Base-by-base conservation (phyloP, 495 filamentous ascomycete species). In the Glutinoglossum americanum region DNA sequence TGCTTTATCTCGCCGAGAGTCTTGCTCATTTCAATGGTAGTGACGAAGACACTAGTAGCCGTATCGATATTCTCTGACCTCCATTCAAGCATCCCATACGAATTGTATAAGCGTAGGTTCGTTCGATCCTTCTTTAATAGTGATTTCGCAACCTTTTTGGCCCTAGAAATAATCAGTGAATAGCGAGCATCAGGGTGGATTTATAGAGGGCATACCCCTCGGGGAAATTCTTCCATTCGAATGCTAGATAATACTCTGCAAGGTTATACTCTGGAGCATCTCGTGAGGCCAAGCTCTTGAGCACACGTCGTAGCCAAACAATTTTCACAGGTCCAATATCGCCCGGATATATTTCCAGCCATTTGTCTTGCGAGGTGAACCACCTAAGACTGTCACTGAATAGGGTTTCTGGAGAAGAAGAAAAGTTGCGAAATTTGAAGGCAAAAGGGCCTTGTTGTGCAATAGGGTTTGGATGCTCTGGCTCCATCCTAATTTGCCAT, bases 11-110 rank as follows among this genome's bases (percentile, higher is more conserved):
- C 65, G 8, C 68, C 60, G 13, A 77, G 71, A 4, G 63, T 68
- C 37, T 65, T 64, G 53, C 71, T 72, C 77, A 82, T 79, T 4
- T 71, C 69, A 17, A 87, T 67, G 19, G 85, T 77, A 0, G 80
- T 81, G 11, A 73, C 65, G 64, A 87, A 78, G n/a, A 92, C 77
- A 47, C 77, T 76, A 23, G 75, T 66, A 27, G 85, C 80, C 54
- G 74, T 67, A 6, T 74, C 70, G 0, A 63, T 56, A 53, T 80
- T 80, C 0, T 71, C 73, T 54, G 73, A 75, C 30, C 73, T 72
- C 62, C 72, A 77, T 65, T 94, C 83, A 41, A 87, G 76, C 26
- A 88, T 69, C 3, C 83, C 84, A 60, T 88, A 90, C 0, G 79
- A 80, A 62, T 88, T 84, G 67, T 90, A 95, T 4, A 95, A 69